Evolutionary conservation across 768 basidiomycete genomes (phyloP), one percentile per base, ranked within the genome.

Genomic region (Hirschioporus abietinus): DNA sequence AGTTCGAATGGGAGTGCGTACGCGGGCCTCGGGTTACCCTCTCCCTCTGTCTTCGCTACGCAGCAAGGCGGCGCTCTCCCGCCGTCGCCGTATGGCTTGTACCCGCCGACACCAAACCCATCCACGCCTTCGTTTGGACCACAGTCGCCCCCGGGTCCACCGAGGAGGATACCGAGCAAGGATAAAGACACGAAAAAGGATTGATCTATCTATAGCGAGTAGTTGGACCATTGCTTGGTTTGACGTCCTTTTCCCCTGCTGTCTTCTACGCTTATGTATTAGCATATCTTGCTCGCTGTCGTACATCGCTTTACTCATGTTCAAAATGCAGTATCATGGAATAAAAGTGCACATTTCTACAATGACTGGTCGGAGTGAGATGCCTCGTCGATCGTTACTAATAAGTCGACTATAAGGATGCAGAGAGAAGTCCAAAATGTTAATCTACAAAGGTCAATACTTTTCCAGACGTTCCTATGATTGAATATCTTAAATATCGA

Each of bases 401-500:
- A 30, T 8, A 30, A 30, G 30, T 30, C 30, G 8, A 30, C n/a
- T n/a, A n/a, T n/a, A n/a, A n/a, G n/a, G n/a, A 30, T 2, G 30
- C 30, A 30, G 8, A 30, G 2, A 3, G 30, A 30, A 30, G 30
- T 30, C 30, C 30, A 30, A 3, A 8, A 30, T 30, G 30, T 3
- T 30, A 30, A 30, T 30, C 30, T 30, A 30, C 30, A 30, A 30
- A 30, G 30, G 4, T 30, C 2, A 30, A 30, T 30, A 3, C 30
- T 30, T 2, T 30, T 8, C 8, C 30, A 30, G 30, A 30, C 30
- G 8, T 3, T 30, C 8, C 2, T 30, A 8, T 30, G 30, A 30
- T 30, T 2, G 30, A 30, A 3, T 30, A 8, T 30, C 23, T 42
- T 34, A 73, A 60, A 72, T 61, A 25, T 69, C 69, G 36, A 93